These are phyloP conservation scores for Russula olivacea DNA, from an alignment of 768 basidiomycete genomes.

Conservation along the genomic window DNA sequence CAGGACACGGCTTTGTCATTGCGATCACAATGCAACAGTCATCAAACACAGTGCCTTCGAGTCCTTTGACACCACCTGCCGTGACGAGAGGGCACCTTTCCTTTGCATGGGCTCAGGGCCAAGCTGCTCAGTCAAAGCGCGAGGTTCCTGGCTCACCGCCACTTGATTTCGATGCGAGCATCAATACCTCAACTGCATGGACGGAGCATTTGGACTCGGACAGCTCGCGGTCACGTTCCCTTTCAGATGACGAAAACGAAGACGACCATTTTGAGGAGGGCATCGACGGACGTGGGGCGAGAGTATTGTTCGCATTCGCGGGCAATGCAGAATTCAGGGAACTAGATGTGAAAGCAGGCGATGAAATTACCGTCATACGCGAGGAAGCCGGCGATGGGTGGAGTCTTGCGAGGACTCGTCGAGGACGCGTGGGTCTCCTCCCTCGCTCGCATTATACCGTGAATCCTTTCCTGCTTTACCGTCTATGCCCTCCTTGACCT, in stretches of 20 bases:
- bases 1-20: background rate
- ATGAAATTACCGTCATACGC: constrained; percentile 62
- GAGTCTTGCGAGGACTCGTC: constrained; percentile 57
- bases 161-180: constrained; percentile 62
- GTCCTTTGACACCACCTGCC: constrained; percentile 20
- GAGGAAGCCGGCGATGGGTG: constrained; percentile 73
- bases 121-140: constrained; percentile 11
- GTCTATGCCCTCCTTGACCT: constrained; percentile 9
- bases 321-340: constrained; percentile 74
- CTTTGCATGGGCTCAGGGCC: constrained; percentile 18
- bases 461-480: constrained; percentile 27
- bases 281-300: constrained; percentile 44
- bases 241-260: constrained; percentile 41
- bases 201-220: constrained; percentile 50
- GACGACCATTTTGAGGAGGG: constrained; percentile 33
- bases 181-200: constrained; percentile 76
- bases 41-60: background rate
- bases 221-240: constrained; percentile 34
- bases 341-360: constrained; percentile 61
- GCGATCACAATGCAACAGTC: constrained; percentile 7
- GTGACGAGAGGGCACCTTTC: constrained; percentile 14
- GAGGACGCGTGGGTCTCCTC: constrained; percentile 58
- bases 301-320: constrained; percentile 68
- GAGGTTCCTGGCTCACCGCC: constrained; percentile 2
- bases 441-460: constrained; percentile 72